Evolutionary conservation across 2,329 filamentous ascomycete genomes (phyloP), one percentile per base, ranked within the genome.

Genomic region (Bertia moriformis): DNA sequence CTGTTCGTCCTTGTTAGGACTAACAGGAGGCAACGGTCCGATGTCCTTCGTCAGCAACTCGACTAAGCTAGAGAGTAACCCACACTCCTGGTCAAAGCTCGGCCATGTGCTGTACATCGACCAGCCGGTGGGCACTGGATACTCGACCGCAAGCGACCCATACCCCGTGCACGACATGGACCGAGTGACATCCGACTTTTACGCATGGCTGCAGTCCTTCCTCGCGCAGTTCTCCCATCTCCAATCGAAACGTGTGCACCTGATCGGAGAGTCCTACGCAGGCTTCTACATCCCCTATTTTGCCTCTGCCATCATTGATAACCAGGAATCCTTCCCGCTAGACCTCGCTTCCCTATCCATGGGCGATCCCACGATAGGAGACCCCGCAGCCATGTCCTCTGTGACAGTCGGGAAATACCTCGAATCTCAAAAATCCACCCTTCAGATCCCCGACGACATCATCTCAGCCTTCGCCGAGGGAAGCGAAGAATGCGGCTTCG

Each of bases 241-340:
- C 2, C 43, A 48, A n/a, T 45, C 46, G 3, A 56, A 56, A 40
- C 48, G 49, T 7, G 48, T 55, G 1, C 52, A 58, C 41, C 19
- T 59, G n/a, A 53, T 58, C 38, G 57, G 56, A n/a, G 54, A 59
- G 41, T 58, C 55, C 7, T 59, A 56, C 41, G 56, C 52, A 4
- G 57, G 57, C 0, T 51, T 58, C 35, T 58, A 56, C 40, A 50
- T 61, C 18, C 56, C 57, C 1, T 58, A 59, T 19, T 52, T 61
- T 32, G 51, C 56, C 15, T 44, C 47, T 4, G 49, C 48, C 10
- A 48, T 61, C 15, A 38, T 59, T 14, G 40, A 51, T 4, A 49
- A 52, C 40, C 44, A 50, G 15, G 36, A 46, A 18, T 42, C 46
- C 1, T 42, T 53, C n/a, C 41, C 48, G 1, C 44, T 60, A 10